These are phyloP conservation scores for Coniosporium apollinis DNA, from an alignment of 495 filamentous ascomycete species.

Conservation along the genomic window DNA sequence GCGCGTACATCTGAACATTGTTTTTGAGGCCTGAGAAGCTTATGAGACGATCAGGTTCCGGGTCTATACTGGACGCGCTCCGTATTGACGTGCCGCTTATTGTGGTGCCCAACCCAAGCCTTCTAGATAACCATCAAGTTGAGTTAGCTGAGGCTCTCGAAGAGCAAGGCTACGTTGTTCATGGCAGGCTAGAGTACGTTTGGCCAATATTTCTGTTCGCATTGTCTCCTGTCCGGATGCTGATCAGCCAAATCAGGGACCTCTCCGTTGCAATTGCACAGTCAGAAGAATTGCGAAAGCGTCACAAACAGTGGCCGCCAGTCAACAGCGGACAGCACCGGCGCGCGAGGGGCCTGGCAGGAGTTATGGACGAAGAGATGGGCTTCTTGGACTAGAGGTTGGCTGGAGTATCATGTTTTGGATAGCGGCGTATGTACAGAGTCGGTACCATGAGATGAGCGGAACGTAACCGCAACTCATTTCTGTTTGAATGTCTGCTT, in stretches of 20 bases:
- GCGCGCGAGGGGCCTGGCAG: slow-evolving; percentile 24
- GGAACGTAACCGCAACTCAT: too few species aligned
- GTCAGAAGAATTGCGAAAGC: slow-evolving; percentile 26
- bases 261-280: slow-evolving; percentile 27
- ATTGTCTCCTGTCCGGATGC: too few species aligned
- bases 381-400: slow-evolving; percentile 40
- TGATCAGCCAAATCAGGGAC: slow-evolving; percentile 20
- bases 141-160: slow-evolving; percentile 66
- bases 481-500: too few species aligned
- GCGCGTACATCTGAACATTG: neutral
- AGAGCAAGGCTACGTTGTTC: slow-evolving; percentile 48
- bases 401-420: too few species aligned
- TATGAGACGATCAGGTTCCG: slow-evolving; percentile 44
- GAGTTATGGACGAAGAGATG: slow-evolving; percentile 40
- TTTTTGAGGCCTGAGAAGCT: slow-evolving; percentile 2
- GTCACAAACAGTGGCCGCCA: slow-evolving; percentile 32
- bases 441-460: too few species aligned
- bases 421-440: too few species aligned
- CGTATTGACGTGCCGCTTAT: slow-evolving; percentile 50
- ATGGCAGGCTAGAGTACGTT: slow-evolving; percentile 47
- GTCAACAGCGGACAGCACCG: slow-evolving; percentile 25
- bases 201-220: too few species aligned
- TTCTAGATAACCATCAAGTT: slow-evolving; percentile 84
- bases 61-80: slow-evolving; percentile 71
- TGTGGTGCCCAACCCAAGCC: slow-evolving; percentile 66